Conservation (phyloP, 2,329 filamentous ascomycete genomes). For the Pestalotiopsis sp. region DNA sequence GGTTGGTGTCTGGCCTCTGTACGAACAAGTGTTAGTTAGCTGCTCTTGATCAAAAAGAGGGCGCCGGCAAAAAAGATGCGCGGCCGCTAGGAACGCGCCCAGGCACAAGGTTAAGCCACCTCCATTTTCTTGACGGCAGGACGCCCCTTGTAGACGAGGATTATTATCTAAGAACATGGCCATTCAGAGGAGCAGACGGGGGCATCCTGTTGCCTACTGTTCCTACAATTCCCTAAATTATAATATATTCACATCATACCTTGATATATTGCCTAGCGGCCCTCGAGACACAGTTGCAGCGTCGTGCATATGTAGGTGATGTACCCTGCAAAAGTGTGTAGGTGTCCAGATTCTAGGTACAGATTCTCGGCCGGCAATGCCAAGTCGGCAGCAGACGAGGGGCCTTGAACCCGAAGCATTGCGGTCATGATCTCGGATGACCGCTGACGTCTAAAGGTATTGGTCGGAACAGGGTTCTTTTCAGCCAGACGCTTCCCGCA, state of each 20-base stretch:
- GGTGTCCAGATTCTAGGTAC: neutral
- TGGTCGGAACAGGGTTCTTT: neutral
- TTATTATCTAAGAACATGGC: neutral
- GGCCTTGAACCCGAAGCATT: neutral
- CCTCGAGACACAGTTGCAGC: neutral
- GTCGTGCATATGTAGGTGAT: neutral
- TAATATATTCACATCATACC: neutral
- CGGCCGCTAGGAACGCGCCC: neutral
- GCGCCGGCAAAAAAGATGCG: neutral
- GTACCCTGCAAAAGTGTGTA: neutral
- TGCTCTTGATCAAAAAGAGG: too few relatives aligned
- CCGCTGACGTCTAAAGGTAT: neutral
- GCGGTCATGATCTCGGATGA: neutral
- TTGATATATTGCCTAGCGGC: neutral
- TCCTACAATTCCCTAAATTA: neutral
- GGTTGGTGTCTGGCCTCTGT: neutral
- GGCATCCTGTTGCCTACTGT: neutral
- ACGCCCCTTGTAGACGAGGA: neutral
- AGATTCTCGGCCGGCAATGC: neutral
- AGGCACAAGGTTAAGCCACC: neutral
- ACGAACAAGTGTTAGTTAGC: too few relatives aligned
- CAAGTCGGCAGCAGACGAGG: neutral
- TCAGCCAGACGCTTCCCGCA: neutral
- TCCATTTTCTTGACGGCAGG: neutral
- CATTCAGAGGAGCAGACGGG: neutral